phyloP scores from a whole-genome alignment of 768 basidiomycete genomes.

The Pseudohyphozyma bogoriensis region DNA sequence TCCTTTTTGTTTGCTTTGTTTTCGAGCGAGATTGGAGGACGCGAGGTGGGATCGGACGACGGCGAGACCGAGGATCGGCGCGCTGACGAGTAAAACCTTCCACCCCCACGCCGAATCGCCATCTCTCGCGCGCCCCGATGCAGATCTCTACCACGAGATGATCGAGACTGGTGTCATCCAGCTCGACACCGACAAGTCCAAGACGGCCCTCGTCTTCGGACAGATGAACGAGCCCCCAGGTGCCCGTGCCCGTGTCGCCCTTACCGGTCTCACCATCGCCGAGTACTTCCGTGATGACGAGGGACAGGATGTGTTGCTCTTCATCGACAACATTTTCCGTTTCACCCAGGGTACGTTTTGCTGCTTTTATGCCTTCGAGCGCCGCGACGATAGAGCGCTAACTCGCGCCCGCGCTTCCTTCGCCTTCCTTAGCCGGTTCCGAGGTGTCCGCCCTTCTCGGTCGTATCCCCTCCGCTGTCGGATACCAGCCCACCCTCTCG shows the following conservation, averaged over 20 bases:
- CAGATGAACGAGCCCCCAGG: slow-evolving; percentile 99
- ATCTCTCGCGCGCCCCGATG: not conserved
- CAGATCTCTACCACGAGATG: slow-evolving; percentile 86
- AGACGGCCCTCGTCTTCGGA: slow-evolving; percentile 99
- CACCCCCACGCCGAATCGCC: too few species aligned
- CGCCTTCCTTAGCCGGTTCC: slow-evolving; percentile 62
- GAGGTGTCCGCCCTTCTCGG: slow-evolving; percentile 99
- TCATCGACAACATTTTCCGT: slow-evolving; percentile 99
- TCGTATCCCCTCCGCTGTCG: slow-evolving; percentile 99
- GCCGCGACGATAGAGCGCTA: too few species aligned
- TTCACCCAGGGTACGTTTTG: slow-evolving; percentile 67
- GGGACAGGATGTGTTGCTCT: slow-evolving; percentile 98
- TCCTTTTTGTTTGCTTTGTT: not conserved
- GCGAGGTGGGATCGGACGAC: too few species aligned
- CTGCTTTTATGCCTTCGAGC: not conserved
- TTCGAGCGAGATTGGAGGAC: not conserved
- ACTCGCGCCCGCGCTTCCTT: not conserved
- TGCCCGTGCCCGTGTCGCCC: slow-evolving; percentile 99
- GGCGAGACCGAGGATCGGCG: too few species aligned
- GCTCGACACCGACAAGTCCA: slow-evolving; percentile 90
- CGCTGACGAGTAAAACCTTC: too few species aligned
- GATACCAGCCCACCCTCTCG: slow-evolving; percentile 99
- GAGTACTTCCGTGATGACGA: slow-evolving; percentile 99
- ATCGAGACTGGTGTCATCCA: slow-evolving; percentile 99
- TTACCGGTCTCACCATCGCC: slow-evolving; percentile 97